These are phyloP conservation scores for Limnomonas spitsbergensis DNA, from an alignment of 139 green algal species.

Conservation along the genomic window DNA sequence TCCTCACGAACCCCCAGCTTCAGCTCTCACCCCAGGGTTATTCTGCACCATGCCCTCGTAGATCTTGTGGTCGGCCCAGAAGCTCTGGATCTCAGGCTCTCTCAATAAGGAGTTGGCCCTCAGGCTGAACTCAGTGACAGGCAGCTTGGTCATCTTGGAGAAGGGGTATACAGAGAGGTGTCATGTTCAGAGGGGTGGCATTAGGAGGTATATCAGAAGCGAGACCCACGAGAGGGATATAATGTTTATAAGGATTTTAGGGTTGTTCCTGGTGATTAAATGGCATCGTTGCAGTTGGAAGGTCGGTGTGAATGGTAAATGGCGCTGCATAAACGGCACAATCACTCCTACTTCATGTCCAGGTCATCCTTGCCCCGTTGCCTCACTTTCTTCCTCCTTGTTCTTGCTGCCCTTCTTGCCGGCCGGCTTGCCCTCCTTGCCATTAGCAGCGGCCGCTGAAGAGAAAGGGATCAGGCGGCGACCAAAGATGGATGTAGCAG, in stretches of 20 bases:
- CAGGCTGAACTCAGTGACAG: constrained; percentile 92
- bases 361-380: neutral
- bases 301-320: no score
- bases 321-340: no score
- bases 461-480: neutral
- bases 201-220: neutral
- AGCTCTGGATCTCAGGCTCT: constrained; percentile 90
- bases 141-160: constrained; percentile 66
- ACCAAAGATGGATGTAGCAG: neutral
- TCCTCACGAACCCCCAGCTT: no score
- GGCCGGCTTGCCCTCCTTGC: no score
- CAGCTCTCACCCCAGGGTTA: constrained; percentile 48
- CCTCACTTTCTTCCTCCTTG: neutral
- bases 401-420: constrained; percentile 15
- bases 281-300: no score
- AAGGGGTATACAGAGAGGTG: neutral
- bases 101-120: constrained; percentile 84
- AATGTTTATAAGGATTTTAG: no score
- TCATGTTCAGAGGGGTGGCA: neutral
- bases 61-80: constrained; percentile 8
- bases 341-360: no score
- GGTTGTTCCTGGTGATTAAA: neutral
- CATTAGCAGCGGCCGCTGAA: neutral
- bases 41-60: constrained; percentile 18
- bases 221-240: no score